Evolutionary conservation across 306 rosid species (phyloP).

Genomic region (Neltuma alba): DNA sequence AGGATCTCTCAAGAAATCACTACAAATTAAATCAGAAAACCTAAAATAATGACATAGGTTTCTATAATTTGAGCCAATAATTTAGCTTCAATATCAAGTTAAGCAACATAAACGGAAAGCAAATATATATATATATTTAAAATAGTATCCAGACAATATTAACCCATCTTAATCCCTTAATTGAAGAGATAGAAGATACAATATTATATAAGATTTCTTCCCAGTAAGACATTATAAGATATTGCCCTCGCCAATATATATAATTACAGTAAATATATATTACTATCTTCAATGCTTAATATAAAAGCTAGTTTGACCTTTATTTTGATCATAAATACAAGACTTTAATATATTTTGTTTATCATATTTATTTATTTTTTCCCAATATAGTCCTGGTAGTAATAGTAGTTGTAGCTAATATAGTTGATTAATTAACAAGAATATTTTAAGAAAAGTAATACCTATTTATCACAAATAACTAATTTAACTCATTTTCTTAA

Average conservation of each 20-base stretch:
- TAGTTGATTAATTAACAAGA: no score
- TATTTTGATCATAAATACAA: no score
- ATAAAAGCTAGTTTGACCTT: no score
- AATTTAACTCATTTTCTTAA: no score
- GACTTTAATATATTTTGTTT: no score
- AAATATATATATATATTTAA: constrained; percentile 9
- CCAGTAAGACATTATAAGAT: not conserved
- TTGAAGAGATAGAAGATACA: constrained; percentile 21
- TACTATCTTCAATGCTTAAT: no score
- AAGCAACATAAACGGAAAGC: constrained; percentile 32
- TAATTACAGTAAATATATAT: not conserved
- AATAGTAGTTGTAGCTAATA: no score
- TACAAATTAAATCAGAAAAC: constrained; percentile 25
- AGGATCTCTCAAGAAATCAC: constrained; percentile 41
- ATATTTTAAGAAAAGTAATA: no score
- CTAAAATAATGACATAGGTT: constrained; percentile 30
- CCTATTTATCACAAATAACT: no score
- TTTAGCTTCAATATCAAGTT: constrained; percentile 50
- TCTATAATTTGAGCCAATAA: constrained; percentile 29
- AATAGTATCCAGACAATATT: not conserved
- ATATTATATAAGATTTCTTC: not conserved
- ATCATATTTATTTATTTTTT: no score
- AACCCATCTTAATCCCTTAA: constrained; percentile 45
- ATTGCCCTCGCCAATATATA: constrained; percentile 2
- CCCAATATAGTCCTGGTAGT: no score